Percentiles rank a stretch among this genome's conserved stretches.
Conservation (phyloP, 2,329 filamentous ascomycete genomes). For the Xylariaceae sp. region DNA sequence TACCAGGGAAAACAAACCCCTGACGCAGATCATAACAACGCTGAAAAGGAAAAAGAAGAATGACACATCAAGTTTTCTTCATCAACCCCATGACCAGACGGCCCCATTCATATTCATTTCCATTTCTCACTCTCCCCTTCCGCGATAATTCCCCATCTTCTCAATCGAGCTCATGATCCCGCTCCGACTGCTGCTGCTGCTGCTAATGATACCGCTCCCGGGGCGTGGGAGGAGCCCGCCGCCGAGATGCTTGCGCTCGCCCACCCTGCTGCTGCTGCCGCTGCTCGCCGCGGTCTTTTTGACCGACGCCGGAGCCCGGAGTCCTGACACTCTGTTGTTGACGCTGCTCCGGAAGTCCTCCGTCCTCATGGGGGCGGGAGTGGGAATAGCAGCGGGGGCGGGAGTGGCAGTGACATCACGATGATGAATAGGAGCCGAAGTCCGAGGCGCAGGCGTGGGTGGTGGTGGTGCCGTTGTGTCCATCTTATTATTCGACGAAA, state of each 20-base stretch:
- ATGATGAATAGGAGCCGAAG: too few relatives aligned
- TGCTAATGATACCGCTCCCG: constrained; percentile 42
- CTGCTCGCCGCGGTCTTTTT: constrained; percentile 41
- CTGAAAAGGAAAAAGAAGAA: too few relatives aligned
- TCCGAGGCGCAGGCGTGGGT: constrained; percentile 10
- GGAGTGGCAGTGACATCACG: too few relatives aligned
- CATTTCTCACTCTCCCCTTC: not conserved
- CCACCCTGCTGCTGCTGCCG: too few relatives aligned
- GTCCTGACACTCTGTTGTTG: constrained; percentile 45
- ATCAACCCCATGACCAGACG: too few relatives aligned
- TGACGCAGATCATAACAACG: too few relatives aligned
- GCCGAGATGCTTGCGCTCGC: constrained; percentile 41
- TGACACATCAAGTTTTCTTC: too few relatives aligned
- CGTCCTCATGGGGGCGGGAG: constrained; percentile 9
- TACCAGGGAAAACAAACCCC: not conserved
- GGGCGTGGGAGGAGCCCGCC: constrained; percentile 47
- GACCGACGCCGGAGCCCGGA: constrained; percentile 54
- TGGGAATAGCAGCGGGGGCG: too few relatives aligned
- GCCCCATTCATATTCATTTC: too few relatives aligned
- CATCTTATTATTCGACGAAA: constrained; percentile 34
- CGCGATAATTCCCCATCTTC: constrained; percentile 63
- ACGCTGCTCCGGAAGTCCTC: constrained; percentile 51
- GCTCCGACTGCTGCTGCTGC: too few relatives aligned
- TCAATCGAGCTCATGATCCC: constrained; percentile 83
- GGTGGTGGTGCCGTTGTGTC: constrained; percentile 17